A percentile compares a stretch with the other conserved stretches of the same genome.
phyloP scores from a whole-genome alignment of 225 moss, liverwort and hornwort species.

The Antitrichia curtipendula region DNA sequence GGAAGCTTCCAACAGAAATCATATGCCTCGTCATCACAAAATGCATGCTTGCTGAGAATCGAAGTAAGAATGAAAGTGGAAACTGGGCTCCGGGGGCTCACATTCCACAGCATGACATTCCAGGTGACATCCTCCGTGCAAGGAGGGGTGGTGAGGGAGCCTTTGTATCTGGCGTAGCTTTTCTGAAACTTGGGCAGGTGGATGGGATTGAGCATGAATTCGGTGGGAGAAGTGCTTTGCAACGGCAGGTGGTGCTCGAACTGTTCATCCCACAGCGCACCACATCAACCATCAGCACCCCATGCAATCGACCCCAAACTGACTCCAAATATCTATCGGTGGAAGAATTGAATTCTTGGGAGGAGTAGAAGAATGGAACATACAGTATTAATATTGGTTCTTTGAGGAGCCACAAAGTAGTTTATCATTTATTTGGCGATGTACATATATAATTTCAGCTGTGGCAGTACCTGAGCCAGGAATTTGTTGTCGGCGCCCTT shows the following conservation, averaged over 20 bases:
- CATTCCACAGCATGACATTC: slow-evolving; percentile 14
- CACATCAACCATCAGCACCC: neutral
- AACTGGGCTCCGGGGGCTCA: neutral
- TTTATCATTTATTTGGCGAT: neutral
- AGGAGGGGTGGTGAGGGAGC: slow-evolving; percentile 19
- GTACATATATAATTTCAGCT: neutral
- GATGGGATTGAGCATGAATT: neutral
- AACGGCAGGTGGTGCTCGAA: neutral
- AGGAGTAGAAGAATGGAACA: neutral
- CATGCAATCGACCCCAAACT: neutral
- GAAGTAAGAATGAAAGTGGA: too few relatives aligned
- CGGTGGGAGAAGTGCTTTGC: neutral
- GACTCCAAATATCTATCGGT: neutral
- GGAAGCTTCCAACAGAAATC: neutral
- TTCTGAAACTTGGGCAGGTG: slow-evolving; percentile 18
- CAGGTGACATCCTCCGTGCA: neutral
- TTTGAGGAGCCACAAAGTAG: neutral
- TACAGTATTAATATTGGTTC: neutral
- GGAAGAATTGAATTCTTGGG: neutral
- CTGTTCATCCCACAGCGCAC: neutral
- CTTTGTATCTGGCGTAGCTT: slow-evolving; percentile 21
- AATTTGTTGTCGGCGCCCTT: slow-evolving; percentile 9
- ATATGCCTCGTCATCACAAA: neutral
- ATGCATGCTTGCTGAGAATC: too few relatives aligned
- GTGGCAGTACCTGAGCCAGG: slow-evolving; percentile 10